These are phyloP conservation scores for Lathyrus sativus DNA, from an alignment of 306 rosid genomes.

Conservation along the genomic window DNA sequence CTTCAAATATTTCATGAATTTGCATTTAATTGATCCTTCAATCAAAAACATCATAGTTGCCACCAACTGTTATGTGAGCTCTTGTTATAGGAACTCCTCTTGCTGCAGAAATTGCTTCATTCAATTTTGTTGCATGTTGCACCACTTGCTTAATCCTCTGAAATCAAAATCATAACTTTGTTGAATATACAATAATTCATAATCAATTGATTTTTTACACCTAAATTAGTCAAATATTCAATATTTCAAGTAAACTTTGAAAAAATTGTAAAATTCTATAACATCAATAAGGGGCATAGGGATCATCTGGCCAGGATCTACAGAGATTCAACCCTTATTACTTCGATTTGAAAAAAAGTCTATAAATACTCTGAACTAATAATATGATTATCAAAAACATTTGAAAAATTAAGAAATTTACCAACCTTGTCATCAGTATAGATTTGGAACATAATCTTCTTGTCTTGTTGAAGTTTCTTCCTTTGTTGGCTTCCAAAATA, in stretches of 20 bases:
- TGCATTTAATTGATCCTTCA: conserved; percentile 32
- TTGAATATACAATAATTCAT: conserved; percentile 17
- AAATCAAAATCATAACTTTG: conserved; percentile 33
- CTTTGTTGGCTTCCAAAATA: conserved; percentile 62
- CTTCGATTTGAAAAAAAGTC: neutral
- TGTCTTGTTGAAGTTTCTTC: conserved; percentile 46
- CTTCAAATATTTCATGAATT: neutral
- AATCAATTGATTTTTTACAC: neutral
- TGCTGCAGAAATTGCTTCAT: conserved; percentile 64
- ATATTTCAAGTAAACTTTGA: neutral
- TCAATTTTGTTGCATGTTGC: conserved; percentile 58
- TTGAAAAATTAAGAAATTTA: neutral
- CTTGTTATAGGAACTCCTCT: conserved; percentile 62
- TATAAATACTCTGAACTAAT: neutral
- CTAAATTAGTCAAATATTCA: conserved; percentile 1
- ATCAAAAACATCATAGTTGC: conserved; percentile 55
- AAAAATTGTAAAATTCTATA: neutral
- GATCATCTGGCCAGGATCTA: neutral
- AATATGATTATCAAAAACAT: neutral
- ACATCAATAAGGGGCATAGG: neutral
- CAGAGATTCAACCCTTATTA: neutral
- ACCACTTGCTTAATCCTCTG: conserved; percentile 75
- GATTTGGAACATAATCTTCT: conserved; percentile 65
- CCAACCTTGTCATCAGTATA: conserved; percentile 71
- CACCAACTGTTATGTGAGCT: conserved; percentile 74